A percentile compares a stretch with the other conserved stretches of the same genome.
Conservation (phyloP, 306 rosid species). For the Gleditsia sinensis region DNA sequence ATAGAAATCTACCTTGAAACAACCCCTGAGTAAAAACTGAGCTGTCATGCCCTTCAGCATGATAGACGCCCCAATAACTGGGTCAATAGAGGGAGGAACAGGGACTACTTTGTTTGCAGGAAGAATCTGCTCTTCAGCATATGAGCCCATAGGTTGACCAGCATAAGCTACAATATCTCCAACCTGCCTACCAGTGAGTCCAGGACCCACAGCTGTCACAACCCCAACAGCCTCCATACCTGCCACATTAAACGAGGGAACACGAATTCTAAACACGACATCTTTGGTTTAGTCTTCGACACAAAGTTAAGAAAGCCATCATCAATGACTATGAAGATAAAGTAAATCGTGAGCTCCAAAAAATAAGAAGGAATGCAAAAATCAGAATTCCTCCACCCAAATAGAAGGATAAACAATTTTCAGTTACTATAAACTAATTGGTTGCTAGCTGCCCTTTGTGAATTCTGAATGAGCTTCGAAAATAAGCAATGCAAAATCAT, state of each 20-base stretch:
- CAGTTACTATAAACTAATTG: too few relatives aligned
- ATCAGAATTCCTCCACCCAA: too few relatives aligned
- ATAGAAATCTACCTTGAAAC: conserved; percentile 64
- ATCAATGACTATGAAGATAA: neutral
- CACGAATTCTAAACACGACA: neutral
- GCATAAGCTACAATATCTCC: conserved; percentile 85
- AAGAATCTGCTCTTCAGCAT: conserved; percentile 91
- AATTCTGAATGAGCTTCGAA: too few relatives aligned
- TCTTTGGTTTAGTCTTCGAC: neutral
- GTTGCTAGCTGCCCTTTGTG: neutral
- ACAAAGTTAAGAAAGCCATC: neutral
- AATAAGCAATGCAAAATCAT: too few relatives aligned
- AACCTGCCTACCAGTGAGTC: conserved; percentile 64
- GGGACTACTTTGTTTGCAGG: conserved; percentile 72
- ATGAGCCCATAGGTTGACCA: conserved; percentile 83
- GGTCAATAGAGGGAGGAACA: conserved; percentile 76
- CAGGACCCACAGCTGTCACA: conserved; percentile 83
- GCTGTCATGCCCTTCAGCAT: conserved; percentile 83
- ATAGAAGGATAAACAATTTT: too few relatives aligned
- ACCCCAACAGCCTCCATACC: conserved; percentile 92
- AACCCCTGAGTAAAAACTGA: conserved; percentile 63
- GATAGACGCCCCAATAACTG: conserved; percentile 67
- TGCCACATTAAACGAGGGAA: conserved; percentile 13
- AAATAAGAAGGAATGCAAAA: too few relatives aligned
- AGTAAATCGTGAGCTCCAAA: neutral